These are phyloP conservation scores for Stenocarpella maydis DNA, from an alignment of 2,329 filamentous ascomycete genomes.

Conservation along the genomic window DNA sequence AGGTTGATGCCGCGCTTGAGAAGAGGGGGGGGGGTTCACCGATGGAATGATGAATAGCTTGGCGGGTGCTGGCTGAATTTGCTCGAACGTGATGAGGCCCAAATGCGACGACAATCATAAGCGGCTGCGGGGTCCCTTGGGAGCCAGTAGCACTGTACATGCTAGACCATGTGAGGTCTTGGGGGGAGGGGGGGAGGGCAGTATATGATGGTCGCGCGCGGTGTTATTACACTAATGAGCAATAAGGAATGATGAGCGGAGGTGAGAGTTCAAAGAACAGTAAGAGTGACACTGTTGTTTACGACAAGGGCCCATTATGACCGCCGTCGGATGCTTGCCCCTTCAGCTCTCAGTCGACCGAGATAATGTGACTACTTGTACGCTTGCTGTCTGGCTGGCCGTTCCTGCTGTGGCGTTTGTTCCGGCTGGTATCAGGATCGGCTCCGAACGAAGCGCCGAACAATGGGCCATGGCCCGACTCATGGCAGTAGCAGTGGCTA, in stretches of 20 bases:
- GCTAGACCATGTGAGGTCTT: slow-evolving; percentile 2
- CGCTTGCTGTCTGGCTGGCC: slow-evolving; percentile 5
- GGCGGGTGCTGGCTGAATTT: slow-evolving; percentile 21
- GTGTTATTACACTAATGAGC: slow-evolving; percentile 19
- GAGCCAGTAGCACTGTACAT: slow-evolving; percentile 20
- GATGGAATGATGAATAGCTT: slow-evolving; percentile 19
- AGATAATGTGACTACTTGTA: neutral
- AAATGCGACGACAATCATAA: slow-evolving; percentile 24
- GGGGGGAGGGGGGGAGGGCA: slow-evolving; percentile 10
- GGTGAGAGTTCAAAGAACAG: neutral
- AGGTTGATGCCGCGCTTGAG: neutral
- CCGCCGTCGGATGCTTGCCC: neutral
- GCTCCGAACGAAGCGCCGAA: slow-evolving; percentile 21
- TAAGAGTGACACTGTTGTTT: neutral
- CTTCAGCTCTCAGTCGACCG: neutral
- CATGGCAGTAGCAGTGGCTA: slow-evolving; percentile 5
- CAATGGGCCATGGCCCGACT: slow-evolving; percentile 13
- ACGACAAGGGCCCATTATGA: slow-evolving; percentile 2
- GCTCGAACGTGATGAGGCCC: slow-evolving; percentile 22
- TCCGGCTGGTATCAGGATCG: neutral
- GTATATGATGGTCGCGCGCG: slow-evolving; percentile 16
- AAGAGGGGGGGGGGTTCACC: neutral
- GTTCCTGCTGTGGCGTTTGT: slow-evolving; percentile 7
- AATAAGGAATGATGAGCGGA: slow-evolving; percentile 15
- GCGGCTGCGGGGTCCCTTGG: slow-evolving; percentile 15